A percentile compares a stretch with the other conserved stretches of the same genome.
Conservation (phyloP, 2,329 filamentous ascomycete genomes). For the Aureobasidium sp. region DNA sequence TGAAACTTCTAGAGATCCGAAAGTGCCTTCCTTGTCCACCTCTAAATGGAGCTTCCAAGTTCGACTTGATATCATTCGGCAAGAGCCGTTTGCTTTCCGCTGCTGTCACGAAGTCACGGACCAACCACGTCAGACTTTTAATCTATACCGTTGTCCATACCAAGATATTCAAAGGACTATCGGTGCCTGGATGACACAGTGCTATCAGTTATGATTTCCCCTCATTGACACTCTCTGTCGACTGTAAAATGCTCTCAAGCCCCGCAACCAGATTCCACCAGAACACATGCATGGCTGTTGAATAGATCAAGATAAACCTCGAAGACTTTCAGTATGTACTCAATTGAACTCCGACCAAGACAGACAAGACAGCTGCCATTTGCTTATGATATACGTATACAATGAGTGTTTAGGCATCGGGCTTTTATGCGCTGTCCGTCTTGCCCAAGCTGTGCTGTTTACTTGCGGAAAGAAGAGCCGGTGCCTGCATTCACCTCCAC, state of each 20-base stretch:
- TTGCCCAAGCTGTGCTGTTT: neutral
- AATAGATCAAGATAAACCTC: neutral
- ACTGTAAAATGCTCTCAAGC: neutral
- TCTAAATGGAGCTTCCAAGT: neutral
- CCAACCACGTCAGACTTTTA: conserved; percentile 4
- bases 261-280: neutral
- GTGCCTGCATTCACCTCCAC: neutral
- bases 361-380: neutral
- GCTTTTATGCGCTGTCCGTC: neutral
- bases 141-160: neutral
- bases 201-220: neutral
- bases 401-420: neutral
- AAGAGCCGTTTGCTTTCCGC: neutral
- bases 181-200: neutral
- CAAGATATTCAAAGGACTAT: neutral
- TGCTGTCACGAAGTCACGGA: neutral
- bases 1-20: neutral
- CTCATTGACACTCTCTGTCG: neutral
- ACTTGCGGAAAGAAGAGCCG: neutral
- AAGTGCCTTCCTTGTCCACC: neutral
- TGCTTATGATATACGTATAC: neutral
- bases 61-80: conserved; percentile 3
- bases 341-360: neutral
- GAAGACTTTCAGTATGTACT: neutral
- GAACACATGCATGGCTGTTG: neutral